phyloP scores from a whole-genome alignment of 1,139 yeast species.

The Lodderomyces margitis region DNA sequence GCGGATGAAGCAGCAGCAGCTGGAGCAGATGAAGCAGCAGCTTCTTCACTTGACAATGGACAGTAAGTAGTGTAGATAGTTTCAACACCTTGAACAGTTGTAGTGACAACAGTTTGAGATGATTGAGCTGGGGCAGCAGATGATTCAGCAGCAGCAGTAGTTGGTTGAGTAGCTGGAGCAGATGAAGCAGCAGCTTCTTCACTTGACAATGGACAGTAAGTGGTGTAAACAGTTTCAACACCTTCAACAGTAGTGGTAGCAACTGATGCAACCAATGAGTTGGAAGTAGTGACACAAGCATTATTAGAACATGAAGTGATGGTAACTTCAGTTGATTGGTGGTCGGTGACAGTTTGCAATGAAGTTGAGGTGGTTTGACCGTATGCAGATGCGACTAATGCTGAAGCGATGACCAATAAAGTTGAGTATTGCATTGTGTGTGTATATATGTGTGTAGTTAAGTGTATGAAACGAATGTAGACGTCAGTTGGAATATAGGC shows the following conservation, averaged over 20 bases:
- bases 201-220: conserved; percentile 44
- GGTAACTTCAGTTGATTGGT: conserved; percentile 37
- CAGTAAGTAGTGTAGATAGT: conserved; percentile 48
- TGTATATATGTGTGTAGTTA: conserved; percentile 11
- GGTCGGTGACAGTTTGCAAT: conserved; percentile 31
- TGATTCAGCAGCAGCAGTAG: conserved; percentile 21
- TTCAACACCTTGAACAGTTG: conserved; percentile 32
- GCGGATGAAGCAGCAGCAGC: conserved; percentile 25
- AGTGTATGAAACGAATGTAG: conserved; percentile 13
- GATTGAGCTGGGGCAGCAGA: conserved; percentile 20
- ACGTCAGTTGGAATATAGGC: conserved; percentile 12
- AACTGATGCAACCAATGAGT: conserved; percentile 25
- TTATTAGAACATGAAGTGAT: conserved; percentile 43
- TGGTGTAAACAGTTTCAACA: conserved; percentile 45
- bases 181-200: conserved; percentile 15
- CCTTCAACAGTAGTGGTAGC: conserved; percentile 45
- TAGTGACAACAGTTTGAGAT: conserved; percentile 17
- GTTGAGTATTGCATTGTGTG: conserved; percentile 32
- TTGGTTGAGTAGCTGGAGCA: conserved; percentile 17
- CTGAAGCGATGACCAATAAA: conserved; percentile 30
- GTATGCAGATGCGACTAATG: conserved; percentile 22
- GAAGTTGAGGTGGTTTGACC: conserved; percentile 20
- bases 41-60: conserved; percentile 23
- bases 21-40: conserved; percentile 20
- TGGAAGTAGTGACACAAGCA: conserved; percentile 28